A percentile compares a stretch with the other conserved stretches of the same genome.
These are phyloP conservation scores for Apiospora rasikravindrae DNA, from an alignment of 2,329 filamentous ascomycete genomes.

Conservation along the genomic window DNA sequence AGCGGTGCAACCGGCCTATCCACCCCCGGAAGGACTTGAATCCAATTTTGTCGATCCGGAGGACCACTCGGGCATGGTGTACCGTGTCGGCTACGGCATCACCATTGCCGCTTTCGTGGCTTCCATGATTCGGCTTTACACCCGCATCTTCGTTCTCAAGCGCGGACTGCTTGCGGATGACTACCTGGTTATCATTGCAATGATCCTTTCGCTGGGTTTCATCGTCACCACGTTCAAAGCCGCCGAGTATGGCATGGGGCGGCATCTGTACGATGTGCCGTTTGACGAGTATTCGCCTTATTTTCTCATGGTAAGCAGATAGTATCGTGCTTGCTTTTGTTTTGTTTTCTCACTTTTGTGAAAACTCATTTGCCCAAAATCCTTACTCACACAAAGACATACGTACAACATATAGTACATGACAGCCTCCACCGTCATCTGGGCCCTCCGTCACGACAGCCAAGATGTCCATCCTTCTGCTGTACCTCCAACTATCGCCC, in stretches of 20 bases:
- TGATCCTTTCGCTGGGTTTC: background rate
- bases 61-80: background rate
- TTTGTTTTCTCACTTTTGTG: no score
- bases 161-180: background rate
- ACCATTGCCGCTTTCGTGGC: background rate
- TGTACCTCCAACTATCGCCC: background rate
- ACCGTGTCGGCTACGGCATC: background rate
- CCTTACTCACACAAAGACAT: no score
- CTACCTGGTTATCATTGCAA: background rate
- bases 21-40: background rate
- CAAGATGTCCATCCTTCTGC: background rate
- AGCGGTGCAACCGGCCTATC: background rate
- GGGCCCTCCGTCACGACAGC: background rate
- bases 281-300: no score
- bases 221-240: background rate
- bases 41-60: background rate
- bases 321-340: no score
- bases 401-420: no score
- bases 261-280: no score
- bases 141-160: background rate
- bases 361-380: no score
- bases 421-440: background rate
- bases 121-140: background rate
- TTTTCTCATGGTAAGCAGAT: no score
- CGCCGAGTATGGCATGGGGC: no score